These are phyloP conservation scores for Coemansia aciculifera DNA, from an alignment of 192 early-diverging fungal genomes.

Conservation along the genomic window DNA sequence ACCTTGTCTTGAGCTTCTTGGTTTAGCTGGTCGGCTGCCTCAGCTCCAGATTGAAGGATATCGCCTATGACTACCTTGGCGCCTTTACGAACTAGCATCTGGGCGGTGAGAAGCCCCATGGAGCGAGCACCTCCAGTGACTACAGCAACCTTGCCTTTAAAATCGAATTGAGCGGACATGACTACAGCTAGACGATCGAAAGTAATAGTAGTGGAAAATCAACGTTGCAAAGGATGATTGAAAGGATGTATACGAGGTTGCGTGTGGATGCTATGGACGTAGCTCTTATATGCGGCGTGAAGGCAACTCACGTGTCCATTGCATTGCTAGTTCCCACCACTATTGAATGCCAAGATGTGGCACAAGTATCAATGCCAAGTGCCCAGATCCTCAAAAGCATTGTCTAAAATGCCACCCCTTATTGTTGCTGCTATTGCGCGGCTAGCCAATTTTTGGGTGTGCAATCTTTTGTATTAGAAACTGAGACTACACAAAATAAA, in stretches of 20 bases:
- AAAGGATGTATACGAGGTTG: neutral
- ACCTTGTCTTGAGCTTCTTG: slow-evolving; percentile 17
- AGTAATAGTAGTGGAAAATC: neutral
- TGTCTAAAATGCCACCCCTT: neutral
- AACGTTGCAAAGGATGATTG: neutral
- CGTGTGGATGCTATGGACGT: neutral
- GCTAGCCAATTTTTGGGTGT: neutral
- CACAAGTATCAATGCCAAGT: neutral
- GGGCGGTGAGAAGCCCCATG: slow-evolving; percentile 58
- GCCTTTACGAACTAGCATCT: slow-evolving; percentile 55
- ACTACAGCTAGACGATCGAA: neutral
- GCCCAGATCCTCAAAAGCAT: neutral
- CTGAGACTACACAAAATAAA: too few relatives aligned
- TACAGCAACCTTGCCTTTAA: slow-evolving; percentile 61
- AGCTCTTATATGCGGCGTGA: neutral
- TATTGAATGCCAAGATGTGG: neutral
- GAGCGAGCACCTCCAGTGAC: slow-evolving; percentile 68
- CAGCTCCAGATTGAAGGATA: slow-evolving; percentile 23
- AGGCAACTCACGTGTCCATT: neutral
- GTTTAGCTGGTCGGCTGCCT: slow-evolving; percentile 34
- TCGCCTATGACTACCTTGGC: slow-evolving; percentile 64
- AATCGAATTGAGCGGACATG: slow-evolving; percentile 1
- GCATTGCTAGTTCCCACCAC: neutral
- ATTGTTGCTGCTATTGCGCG: neutral
- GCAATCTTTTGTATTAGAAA: neutral